Evolutionary conservation across 148 eudicot species (phyloP).

Genomic region (Camellia sinensis): DNA sequence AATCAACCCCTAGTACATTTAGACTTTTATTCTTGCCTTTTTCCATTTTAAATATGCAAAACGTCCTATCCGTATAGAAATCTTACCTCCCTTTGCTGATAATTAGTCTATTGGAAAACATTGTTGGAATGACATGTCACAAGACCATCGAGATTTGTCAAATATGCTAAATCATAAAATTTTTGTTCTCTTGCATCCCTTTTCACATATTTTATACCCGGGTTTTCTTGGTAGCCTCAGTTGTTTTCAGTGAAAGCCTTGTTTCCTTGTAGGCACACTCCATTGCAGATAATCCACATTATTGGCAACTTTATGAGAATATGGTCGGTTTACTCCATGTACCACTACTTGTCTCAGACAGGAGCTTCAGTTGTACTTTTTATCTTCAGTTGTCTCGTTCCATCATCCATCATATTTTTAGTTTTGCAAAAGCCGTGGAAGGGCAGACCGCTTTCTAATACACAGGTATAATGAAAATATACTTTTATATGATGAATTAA

Average conservation of each 20-base stretch:
- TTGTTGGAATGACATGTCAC: constrained; percentile 14
- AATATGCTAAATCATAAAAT: not conserved
- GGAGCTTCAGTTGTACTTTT: constrained; percentile 89
- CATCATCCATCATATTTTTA: constrained; percentile 70
- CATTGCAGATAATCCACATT: constrained; percentile 71
- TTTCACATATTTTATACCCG: not conserved
- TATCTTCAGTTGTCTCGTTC: constrained; percentile 82
- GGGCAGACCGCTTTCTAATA: constrained; percentile 88
- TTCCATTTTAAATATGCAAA: too few species aligned
- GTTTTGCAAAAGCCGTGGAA: constrained; percentile 89
- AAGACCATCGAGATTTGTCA: not conserved
- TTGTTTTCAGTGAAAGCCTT: constrained; percentile 12
- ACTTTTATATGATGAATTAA: not conserved
- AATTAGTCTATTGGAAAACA: not conserved
- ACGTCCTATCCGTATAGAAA: too few species aligned
- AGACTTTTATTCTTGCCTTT: too few species aligned
- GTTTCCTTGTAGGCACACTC: constrained; percentile 62
- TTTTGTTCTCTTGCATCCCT: not conserved
- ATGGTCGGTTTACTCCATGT: constrained; percentile 97
- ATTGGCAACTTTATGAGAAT: constrained; percentile 83
- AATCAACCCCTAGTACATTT: too few species aligned
- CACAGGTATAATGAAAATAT: constrained; percentile 56
- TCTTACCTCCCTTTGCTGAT: too few species aligned
- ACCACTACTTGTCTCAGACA: constrained; percentile 66
- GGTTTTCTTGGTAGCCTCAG: constrained; percentile 6